Conservation (phyloP, 768 basidiomycete genomes). For the Fomitopsis pulvina region DNA sequence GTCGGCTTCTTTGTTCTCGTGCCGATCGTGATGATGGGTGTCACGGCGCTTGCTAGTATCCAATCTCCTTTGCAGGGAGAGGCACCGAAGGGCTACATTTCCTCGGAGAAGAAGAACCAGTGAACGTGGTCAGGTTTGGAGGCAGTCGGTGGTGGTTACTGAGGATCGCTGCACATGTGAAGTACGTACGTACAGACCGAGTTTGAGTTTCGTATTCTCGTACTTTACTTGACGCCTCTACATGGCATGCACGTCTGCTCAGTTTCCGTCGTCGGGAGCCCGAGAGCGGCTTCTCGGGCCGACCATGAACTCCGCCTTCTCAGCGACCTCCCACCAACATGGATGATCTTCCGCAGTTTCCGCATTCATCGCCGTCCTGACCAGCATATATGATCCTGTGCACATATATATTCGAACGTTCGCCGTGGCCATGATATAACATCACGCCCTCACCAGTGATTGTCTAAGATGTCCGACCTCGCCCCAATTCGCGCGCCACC, state of each 20-base stretch:
- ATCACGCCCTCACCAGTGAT: no score
- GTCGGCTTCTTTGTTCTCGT: slow-evolving; percentile 61
- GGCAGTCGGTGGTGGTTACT: not conserved
- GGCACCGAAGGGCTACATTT: slow-evolving; percentile 57
- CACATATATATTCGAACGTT: not conserved
- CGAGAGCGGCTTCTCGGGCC: not conserved
- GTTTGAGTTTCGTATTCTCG: no score
- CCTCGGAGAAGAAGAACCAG: slow-evolving; percentile 73
- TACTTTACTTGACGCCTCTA: no score
- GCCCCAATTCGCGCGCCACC: slow-evolving; percentile 1
- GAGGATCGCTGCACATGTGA: not conserved
- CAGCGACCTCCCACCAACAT: not conserved
- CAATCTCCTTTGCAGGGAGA: slow-evolving; percentile 63
- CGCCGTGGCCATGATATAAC: not conserved
- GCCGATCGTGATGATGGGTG: slow-evolving; percentile 57
- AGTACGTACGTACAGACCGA: not conserved
- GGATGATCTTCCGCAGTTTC: slow-evolving; percentile 2
- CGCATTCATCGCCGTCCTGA: slow-evolving; percentile 1
- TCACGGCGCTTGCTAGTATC: slow-evolving; percentile 65
- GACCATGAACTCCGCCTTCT: not conserved
- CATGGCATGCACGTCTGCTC: no score
- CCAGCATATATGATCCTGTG: not conserved
- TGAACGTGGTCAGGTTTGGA: slow-evolving; percentile 24
- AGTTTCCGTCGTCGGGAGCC: not conserved
- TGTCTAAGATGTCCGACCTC: not conserved